phyloP scores from a whole-genome alignment of 2,329 filamentous ascomycete species.

The Cladosporium sp. region DNA sequence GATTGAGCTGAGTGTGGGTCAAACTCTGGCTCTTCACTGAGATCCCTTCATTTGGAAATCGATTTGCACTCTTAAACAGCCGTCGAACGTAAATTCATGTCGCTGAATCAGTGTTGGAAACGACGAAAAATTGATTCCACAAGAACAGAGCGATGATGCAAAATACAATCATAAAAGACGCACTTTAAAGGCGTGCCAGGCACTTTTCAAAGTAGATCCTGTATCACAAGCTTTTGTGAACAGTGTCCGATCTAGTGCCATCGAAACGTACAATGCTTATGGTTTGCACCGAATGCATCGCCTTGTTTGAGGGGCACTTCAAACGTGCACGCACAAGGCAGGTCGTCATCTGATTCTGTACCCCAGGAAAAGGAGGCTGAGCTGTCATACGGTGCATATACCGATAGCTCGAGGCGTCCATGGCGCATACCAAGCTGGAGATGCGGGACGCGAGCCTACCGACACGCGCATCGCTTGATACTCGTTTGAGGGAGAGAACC shows the following conservation, averaged over 20 bases:
- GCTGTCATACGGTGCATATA: slow-evolving; percentile 1
- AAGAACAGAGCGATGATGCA: neutral
- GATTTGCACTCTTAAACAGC: neutral
- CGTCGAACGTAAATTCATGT: neutral
- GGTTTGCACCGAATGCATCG: neutral
- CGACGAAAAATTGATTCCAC: neutral
- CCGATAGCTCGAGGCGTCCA: neutral
- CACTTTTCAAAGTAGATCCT: neutral
- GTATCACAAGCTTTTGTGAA: neutral
- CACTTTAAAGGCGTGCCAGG: neutral
- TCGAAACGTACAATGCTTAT: neutral
- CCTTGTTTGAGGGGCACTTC: neutral
- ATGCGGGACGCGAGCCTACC: slow-evolving; percentile 4
- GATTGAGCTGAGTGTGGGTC: neutral
- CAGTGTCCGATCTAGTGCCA: neutral
- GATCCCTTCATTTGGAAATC: neutral
- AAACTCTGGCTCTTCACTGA: neutral
- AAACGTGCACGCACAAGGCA: no score
- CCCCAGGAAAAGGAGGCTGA: slow-evolving; percentile 1
- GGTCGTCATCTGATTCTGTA: neutral
- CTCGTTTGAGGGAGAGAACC: neutral
- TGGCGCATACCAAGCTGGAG: slow-evolving; percentile 1
- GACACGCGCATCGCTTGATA: neutral
- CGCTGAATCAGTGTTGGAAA: neutral
- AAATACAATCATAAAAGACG: neutral